Evolutionary conservation across 2,329 filamentous ascomycete species (phyloP), one percentile per base, ranked within the genome.

Genomic region (Purpureocillium lavendulum): DNA sequence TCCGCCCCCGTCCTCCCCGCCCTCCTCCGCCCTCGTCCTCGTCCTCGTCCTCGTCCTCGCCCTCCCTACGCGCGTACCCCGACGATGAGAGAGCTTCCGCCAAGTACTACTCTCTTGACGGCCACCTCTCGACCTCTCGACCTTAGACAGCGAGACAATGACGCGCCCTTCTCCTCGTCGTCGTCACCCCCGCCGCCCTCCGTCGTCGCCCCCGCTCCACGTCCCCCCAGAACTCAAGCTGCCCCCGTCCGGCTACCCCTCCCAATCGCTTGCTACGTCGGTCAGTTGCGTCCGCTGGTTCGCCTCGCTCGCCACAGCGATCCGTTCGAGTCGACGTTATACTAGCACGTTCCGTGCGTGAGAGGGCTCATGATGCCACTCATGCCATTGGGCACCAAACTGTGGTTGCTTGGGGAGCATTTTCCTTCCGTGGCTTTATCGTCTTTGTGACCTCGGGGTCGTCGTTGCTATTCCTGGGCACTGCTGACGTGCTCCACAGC

Each of bases 401-500:
- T 39, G 30, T 21, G 9, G 35, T 30, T 14, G 29, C 24, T 32
- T 28, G 21, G 21, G 21, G 21, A 26, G 21, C 21, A 26, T 26
- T 32, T 33, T 32, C 42, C 18, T 36, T 16, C 16, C 36, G 40
- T 45, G 40, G 28, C 38, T 39, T 21, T 12, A n/a, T 38, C 36
- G 39, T 46, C 40, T 44, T 47, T 38, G 47, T 42, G 9, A 14
- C 26, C 31, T 8, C 21, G 12, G 21, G 30, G 16, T n/a, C 17
- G 14, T 24, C 12, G 7, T 8, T 36, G 26, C 41, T 47, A 45
- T 45, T 63, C 57, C 69, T 64, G 74, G 62, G 62, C 69, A 59
- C 69, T 70, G 63, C 75, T 69, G 50, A 43, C 14, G 40, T 56
- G 45, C 53, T 45, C 42, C 53, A 38, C 60, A 97, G 90, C 65